Base-by-base conservation (phyloP, 2,329 filamentous ascomycete genomes). In the Pseudogymnoascus sp. region DNA sequence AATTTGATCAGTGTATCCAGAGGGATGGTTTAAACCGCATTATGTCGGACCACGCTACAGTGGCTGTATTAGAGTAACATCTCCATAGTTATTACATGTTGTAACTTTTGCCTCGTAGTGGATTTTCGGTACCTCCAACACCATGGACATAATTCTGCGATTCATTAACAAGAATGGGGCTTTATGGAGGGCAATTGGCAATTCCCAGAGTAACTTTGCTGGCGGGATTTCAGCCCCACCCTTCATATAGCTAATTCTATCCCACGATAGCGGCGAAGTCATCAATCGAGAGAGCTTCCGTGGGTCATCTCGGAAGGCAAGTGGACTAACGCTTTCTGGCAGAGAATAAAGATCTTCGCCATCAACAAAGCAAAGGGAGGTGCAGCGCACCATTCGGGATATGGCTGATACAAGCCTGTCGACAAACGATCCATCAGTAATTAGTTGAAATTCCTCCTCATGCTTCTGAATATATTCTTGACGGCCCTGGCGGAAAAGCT, bases 1-100 rank as follows among this genome's bases (percentile, higher is more conserved):
- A 75, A 25, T 77, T 83, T 65, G 79, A 83, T 54, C 75, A 80
- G 43, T 85, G 82, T 65, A 62, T 79, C 38, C 77, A 77, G 67
- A 70, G 82, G 32, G 75, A 80, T 41, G 74, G 74, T 1, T 66
- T 84, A 65, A 84, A 83, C 64, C 72, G 77, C 16, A 63, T 63
- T 37, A 60, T 64, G 63, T 54, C 57, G 20, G 62, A 60, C 12
- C 62, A 63, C 39, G 61, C 63, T 6, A 59, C 47, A 32, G 47
- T 54, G 47, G n/a, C 47, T 54, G 28, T 18, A 12, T 54, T 5
- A 32, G 25, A 54, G n/a, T 54, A 32, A 32, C 9, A 32, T 18
- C 12, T 4, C 16, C 2, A 18, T 54, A 12, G 47, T 54, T 18
- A 18, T 32, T 54, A 30, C 5, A 32, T 12, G 25, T 32, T 58